These are phyloP conservation scores for Stemphylium beticola DNA, from an alignment of 2,329 filamentous ascomycete genomes.

Conservation along the genomic window DNA sequence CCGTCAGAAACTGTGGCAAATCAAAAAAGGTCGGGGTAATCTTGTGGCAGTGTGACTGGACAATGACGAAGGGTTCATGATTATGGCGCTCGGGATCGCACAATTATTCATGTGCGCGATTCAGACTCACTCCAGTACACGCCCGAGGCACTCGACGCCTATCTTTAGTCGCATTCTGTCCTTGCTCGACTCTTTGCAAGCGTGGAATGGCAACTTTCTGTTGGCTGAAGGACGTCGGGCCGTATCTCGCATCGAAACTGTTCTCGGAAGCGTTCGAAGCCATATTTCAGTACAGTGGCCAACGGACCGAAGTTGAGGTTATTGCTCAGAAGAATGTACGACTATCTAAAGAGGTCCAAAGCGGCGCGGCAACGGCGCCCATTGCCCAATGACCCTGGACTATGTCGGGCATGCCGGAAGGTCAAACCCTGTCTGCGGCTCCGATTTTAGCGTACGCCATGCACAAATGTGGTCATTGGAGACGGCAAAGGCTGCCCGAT, in stretches of 20 bases:
- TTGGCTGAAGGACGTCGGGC: conserved; percentile 15
- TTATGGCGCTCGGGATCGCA: not conserved
- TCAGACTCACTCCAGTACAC: conserved; percentile 36
- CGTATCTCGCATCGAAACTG: conserved; percentile 7
- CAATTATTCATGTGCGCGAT: conserved; percentile 1
- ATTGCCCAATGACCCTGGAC: conserved; percentile 1
- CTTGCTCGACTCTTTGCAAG: conserved; percentile 25
- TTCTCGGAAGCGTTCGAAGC: conserved; percentile 16
- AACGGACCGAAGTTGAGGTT: conserved; percentile 6
- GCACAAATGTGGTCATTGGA: conserved; percentile 12
- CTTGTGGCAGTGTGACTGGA: not conserved
- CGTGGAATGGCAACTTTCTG: conserved; percentile 44
- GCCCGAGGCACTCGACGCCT: conserved; percentile 35
- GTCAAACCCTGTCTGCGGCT: conserved; percentile 16
- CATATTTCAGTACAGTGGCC: conserved; percentile 12
- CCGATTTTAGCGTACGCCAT: conserved; percentile 13
- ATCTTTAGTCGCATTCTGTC: conserved; percentile 23
- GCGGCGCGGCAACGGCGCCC: conserved; percentile 5
- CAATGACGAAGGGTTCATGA: not conserved
- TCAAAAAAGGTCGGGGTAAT: conserved; percentile 2
- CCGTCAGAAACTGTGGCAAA: conserved; percentile 17
- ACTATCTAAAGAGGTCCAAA: conserved; percentile 6
- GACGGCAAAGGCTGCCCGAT: not conserved
- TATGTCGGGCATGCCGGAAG: conserved; percentile 1
- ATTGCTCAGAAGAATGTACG: conserved; percentile 9